phyloP scores from a whole-genome alignment of 1,139 yeast genomes.

The Citeromyces siamensis region DNA sequence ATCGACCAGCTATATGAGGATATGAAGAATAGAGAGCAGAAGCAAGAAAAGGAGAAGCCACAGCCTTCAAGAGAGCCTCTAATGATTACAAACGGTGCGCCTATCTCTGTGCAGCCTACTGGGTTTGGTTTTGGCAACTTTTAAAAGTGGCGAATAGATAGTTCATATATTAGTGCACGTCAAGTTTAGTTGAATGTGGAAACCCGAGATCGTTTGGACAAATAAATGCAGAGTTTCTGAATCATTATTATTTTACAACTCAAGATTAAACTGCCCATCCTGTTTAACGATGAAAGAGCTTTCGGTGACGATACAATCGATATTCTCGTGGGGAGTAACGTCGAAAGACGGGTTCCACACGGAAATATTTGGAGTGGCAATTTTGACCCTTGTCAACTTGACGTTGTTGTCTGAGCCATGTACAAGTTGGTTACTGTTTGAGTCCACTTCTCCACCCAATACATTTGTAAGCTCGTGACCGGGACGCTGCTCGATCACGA shows the following conservation, averaged over 20 bases:
- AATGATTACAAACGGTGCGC: conserved; percentile 51
- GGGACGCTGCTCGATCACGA: conserved; percentile 83
- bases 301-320: conserved; percentile 88
- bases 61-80: conserved; percentile 25
- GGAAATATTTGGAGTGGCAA: conserved; percentile 74
- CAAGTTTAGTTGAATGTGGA: background rate
- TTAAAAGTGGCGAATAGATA: no score
- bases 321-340: conserved; percentile 71
- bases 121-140: conserved; percentile 58
- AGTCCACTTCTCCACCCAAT: conserved; percentile 46
- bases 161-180: no score
- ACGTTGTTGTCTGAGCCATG: conserved; percentile 10
- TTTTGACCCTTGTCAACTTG: conserved; percentile 41
- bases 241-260: background rate
- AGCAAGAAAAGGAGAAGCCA: conserved; percentile 34
- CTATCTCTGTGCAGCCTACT: conserved; percentile 47
- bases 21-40: conserved; percentile 57
- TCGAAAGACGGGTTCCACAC: conserved; percentile 98
- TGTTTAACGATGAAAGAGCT: conserved; percentile 39
- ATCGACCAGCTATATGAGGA: conserved; percentile 58
- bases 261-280: conserved; percentile 26
- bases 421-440: conserved; percentile 15
- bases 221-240: background rate
- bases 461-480: conserved; percentile 65
- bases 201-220: background rate